Evolutionary conservation across 495 filamentous ascomycete species (phyloP).

Genomic region (Aspergillus wentii): DNA sequence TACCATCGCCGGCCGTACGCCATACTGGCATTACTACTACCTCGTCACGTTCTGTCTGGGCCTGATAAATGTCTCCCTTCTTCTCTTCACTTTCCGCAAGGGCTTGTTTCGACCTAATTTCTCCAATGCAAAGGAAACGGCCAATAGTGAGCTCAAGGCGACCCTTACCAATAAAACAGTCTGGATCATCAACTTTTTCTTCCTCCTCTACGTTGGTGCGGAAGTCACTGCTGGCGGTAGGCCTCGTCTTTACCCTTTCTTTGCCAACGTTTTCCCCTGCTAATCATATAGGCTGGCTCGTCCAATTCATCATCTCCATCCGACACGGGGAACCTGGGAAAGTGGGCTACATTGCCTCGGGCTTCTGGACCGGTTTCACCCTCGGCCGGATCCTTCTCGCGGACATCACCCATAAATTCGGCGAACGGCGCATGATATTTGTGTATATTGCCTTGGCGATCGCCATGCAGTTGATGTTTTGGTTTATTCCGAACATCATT

Average conservation of each 20-base stretch:
- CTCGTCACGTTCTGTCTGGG: slow-evolving; percentile 12
- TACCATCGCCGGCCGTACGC: slow-evolving; percentile 29
- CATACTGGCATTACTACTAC: slow-evolving; percentile 21
- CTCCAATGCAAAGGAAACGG: slow-evolving; percentile 12
- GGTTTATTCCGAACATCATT: slow-evolving; percentile 48
- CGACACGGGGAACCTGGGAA: slow-evolving; percentile 53
- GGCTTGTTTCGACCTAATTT: slow-evolving; percentile 19
- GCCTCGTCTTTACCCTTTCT: slow-evolving; percentile 1
- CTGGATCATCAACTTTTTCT: slow-evolving; percentile 47
- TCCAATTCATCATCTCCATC: slow-evolving; percentile 58
- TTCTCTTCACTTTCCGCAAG: slow-evolving; percentile 16
- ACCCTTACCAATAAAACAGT: slow-evolving; percentile 20
- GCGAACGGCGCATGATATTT: slow-evolving; percentile 45
- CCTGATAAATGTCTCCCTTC: slow-evolving; percentile 9
- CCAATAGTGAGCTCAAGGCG: slow-evolving; percentile 14
- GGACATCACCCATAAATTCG: slow-evolving; percentile 49
- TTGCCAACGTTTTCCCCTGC: too few relatives aligned
- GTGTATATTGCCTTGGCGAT: slow-evolving; percentile 37
- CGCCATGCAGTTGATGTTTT: slow-evolving; percentile 49
- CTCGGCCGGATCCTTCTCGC: slow-evolving; percentile 46
- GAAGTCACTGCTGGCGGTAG: slow-evolving; percentile 38
- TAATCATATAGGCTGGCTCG: slow-evolving; percentile 65
- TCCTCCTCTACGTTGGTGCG: slow-evolving; percentile 45
- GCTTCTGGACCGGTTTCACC: slow-evolving; percentile 71
- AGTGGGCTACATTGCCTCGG: slow-evolving; percentile 68